Conservation (phyloP, 2,329 filamentous ascomycete species). For the Colletotrichum costaricense region DNA sequence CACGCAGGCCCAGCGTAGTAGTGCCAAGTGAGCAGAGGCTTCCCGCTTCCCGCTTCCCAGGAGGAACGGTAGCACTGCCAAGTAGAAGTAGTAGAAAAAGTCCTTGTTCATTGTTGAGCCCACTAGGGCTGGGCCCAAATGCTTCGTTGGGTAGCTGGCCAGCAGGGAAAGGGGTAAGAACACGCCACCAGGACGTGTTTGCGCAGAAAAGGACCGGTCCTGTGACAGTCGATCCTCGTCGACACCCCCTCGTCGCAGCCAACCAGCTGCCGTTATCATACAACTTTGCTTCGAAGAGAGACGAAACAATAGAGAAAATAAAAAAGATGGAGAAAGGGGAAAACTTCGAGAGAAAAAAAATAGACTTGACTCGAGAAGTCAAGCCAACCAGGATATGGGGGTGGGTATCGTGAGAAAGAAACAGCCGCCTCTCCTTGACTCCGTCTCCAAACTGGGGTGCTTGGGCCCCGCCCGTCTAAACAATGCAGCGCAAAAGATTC, state of each 20-base stretch:
- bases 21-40: not conserved
- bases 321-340: not conserved
- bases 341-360: not conserved
- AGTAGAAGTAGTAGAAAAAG: slow-evolving; percentile 33
- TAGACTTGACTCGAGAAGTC: not conserved
- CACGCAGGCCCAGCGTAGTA: not conserved
- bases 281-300: slow-evolving; percentile 23
- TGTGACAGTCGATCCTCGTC: slow-evolving; percentile 21
- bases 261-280: slow-evolving; percentile 23
- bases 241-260: slow-evolving; percentile 4
- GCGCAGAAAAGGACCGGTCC: slow-evolving; percentile 16
- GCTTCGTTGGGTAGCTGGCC: slow-evolving; percentile 7
- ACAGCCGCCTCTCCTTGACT: slow-evolving; percentile 33
- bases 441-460: slow-evolving; percentile 20
- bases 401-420: slow-evolving; percentile 32
- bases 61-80: slow-evolving; percentile 42
- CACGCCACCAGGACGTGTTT: slow-evolving; percentile 1
- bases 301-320: not conserved
- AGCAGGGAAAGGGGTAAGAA: not conserved
- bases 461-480: slow-evolving; percentile 10
- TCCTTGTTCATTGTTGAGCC: slow-evolving; percentile 24
- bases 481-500: slow-evolving; percentile 20
- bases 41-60: slow-evolving; percentile 1
- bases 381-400: not conserved
- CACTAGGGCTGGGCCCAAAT: slow-evolving; percentile 28